Percentiles rank a stretch among this genome's conserved stretches.
Evolutionary conservation across 768 basidiomycete genomes (phyloP).

Genomic region (Fomitopsis serialis): DNA sequence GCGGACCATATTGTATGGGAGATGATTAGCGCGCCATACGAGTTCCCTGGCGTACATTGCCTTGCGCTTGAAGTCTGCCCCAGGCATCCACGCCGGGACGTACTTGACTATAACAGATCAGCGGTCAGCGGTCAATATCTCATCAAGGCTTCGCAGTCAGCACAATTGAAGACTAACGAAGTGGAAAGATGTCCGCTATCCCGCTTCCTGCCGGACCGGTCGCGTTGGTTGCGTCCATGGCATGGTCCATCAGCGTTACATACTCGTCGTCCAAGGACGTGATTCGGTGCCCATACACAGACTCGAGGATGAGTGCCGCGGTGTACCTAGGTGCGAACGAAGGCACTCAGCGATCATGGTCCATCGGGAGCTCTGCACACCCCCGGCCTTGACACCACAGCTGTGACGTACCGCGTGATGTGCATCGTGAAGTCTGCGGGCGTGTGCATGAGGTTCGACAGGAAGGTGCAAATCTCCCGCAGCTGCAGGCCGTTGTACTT

Average conservation of each 20-base stretch:
- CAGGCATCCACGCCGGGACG: conserved; percentile 25
- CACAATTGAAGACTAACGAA: conserved; percentile 1
- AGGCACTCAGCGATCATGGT: too few relatives aligned
- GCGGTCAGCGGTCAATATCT: background rate
- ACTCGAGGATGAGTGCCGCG: background rate
- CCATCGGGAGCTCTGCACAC: too few relatives aligned
- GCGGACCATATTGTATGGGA: background rate
- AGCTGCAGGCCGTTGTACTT: background rate
- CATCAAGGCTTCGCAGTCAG: background rate
- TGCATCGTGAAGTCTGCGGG: background rate
- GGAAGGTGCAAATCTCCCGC: background rate
- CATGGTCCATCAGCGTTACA: conserved; percentile 13
- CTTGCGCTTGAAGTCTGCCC: conserved; percentile 17
- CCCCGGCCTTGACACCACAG: too few relatives aligned
- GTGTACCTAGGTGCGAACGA: background rate
- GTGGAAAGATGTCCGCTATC: conserved; percentile 10
- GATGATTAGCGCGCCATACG: background rate
- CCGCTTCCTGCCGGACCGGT: conserved; percentile 2
- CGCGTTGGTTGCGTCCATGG: conserved; percentile 10
- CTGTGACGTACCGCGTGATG: background rate
- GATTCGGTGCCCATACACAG: background rate
- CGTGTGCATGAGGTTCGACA: background rate
- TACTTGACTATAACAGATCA: conserved; percentile 22
- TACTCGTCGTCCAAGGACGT: conserved; percentile 13
- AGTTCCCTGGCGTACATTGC: background rate